Evolutionary conservation across 2,329 filamentous ascomycete species (phyloP).

Genomic region (Teratosphaeria epicoccoides): DNA sequence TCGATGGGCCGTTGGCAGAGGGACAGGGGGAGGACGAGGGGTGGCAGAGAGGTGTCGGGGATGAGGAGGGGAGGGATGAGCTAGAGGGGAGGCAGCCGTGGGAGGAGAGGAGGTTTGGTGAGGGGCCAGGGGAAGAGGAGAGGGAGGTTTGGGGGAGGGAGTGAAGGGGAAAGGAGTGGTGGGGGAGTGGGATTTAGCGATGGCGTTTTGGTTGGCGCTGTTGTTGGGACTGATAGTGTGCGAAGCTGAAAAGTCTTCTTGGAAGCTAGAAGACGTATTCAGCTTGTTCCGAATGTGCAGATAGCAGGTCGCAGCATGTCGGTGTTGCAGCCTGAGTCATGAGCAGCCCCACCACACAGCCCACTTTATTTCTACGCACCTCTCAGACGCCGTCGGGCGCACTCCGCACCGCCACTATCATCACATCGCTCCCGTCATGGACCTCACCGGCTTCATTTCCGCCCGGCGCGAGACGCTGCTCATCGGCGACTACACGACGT

Average conservation of each 20-base stretch:
- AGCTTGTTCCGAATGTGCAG: too few species aligned
- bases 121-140: slow-evolving; percentile 18
- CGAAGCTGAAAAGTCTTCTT: too few species aligned
- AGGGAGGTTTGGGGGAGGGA: slow-evolving; percentile 15
- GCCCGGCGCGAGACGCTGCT: slow-evolving; percentile 73
- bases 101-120: slow-evolving; percentile 17
- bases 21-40: slow-evolving; percentile 31
- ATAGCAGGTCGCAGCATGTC: too few species aligned
- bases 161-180: not conserved
- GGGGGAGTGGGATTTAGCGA: not conserved
- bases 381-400: too few species aligned
- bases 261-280: too few species aligned
- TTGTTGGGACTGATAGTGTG: too few species aligned
- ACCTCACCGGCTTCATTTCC: slow-evolving; percentile 77
- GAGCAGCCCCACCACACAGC: too few species aligned
- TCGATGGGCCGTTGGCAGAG: slow-evolving; percentile 34
- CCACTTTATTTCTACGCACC: too few species aligned
- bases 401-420: too few species aligned
- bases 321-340: too few species aligned
- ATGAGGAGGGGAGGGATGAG: slow-evolving; percentile 16
- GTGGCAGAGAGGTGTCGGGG: slow-evolving; percentile 9
- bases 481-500: slow-evolving; percentile 78
- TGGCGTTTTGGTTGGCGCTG: too few species aligned
- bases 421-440: slow-evolving; percentile 57
- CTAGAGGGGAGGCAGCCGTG: slow-evolving; percentile 20